Percentiles rank a stretch among this genome's conserved stretches.
These are phyloP conservation scores for Tirmania nivea DNA, from an alignment of 495 filamentous ascomycete species.

Conservation along the genomic window DNA sequence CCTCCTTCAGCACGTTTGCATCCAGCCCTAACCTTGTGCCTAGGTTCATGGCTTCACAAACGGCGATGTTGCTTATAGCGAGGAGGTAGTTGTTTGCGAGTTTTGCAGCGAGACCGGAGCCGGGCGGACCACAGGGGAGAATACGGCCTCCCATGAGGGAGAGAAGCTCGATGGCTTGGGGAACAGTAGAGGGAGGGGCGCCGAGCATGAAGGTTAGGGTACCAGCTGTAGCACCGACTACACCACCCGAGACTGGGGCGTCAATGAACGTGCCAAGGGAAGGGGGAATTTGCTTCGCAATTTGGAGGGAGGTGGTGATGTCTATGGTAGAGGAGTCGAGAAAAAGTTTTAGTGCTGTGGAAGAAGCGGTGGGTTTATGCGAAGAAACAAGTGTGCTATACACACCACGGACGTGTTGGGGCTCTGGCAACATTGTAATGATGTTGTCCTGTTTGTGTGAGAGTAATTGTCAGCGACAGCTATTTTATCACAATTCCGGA, in stretches of 20 bases:
- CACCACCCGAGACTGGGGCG: slow-evolving; percentile 68
- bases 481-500: too few relatives aligned
- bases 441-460: slow-evolving; percentile 38
- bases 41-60: slow-evolving; percentile 81
- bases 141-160: slow-evolving; percentile 62
- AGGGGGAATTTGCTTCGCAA: slow-evolving; percentile 38
- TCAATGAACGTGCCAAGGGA: slow-evolving; percentile 43
- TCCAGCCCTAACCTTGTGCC: slow-evolving; percentile 70
- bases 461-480: neutral
- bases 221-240: slow-evolving; percentile 56
- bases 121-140: slow-evolving; percentile 60
- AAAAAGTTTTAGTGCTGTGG: slow-evolving; percentile 37
- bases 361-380: slow-evolving; percentile 26
- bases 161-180: slow-evolving; percentile 39
- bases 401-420: slow-evolving; percentile 53
- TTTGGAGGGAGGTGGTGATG: slow-evolving; percentile 46
- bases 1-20: slow-evolving; percentile 47
- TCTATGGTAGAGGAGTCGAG: slow-evolving; percentile 80
- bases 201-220: slow-evolving; percentile 79
- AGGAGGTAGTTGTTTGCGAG: slow-evolving; percentile 87
- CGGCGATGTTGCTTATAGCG: slow-evolving; percentile 79
- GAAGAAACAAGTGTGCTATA: slow-evolving; percentile 27
- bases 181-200: slow-evolving; percentile 31
- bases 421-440: slow-evolving; percentile 62
- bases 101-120: slow-evolving; percentile 63